Evolutionary conservation across 1,284 basidiomycete genomes (phyloP), one percentile per base, ranked within the genome.

Genomic region (Fomitopsis palustris): DNA sequence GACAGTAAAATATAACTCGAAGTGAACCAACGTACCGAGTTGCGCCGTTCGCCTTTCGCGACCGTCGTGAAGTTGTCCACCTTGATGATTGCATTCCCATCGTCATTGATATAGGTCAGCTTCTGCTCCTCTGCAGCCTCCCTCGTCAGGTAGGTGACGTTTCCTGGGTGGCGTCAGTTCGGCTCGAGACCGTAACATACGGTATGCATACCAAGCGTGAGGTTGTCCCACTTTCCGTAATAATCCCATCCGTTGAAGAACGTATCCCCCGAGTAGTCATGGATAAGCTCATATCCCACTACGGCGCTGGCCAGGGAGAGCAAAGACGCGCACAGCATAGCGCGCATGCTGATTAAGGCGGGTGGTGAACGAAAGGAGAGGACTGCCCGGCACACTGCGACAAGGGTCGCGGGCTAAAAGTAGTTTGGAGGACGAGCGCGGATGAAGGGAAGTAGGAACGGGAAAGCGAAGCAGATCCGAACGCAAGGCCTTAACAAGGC

Each of bases 231-330:
- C 55, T 71, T 75, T 0, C 81, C 82, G 64, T 80, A 85, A 67
- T 81, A 88, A 53, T 82, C 79, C 81, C 83, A 88, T 19, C 75
- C 72, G 61, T 83, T 76, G 68, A 88, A 87, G 71, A 88, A 89
- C 8, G 71, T 74, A 19, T 67, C 49, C 4, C 84, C 84, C 16
- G 78, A 74, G 63, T 85, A 83, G 59, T 82, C 79, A 54, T 75
- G 75, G 6, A 81, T 66, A 5, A 82, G 75, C 23, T 74, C 69
- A 63, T 81, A 85, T 19, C 58, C 62, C 12, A 53, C 12, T 19
- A 58, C 58, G 10, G 62, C 54, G n/a, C 56, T 47, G 19, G 54
- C 59, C 35, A 53, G 42, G 17, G 61, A 57, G 10, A 65, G 59
- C 23, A 61, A 51, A 16, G 59, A 53, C 16, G 49, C 58, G 35